Evolutionary conservation across 2,329 filamentous ascomycete species (phyloP).

Genomic region (Fusarium miscanthi): DNA sequence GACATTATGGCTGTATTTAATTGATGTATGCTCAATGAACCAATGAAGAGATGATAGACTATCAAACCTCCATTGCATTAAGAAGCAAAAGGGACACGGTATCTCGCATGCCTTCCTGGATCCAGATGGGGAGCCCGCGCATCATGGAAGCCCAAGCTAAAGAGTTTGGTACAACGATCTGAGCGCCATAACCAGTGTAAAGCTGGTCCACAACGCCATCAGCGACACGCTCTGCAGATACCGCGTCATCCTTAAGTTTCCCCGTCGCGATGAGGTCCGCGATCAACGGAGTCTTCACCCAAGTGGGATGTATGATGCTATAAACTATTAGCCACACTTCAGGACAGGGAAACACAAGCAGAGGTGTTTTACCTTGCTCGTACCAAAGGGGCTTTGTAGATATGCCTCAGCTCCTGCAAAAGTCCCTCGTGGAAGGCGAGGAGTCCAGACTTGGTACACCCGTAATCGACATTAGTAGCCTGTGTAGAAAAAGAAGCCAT

Average conservation of each 20-base stretch:
- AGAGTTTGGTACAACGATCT: not conserved
- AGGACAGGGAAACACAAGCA: rapidly evolving
- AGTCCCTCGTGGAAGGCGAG: not conserved
- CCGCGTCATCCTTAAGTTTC: not conserved
- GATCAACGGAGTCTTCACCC: not conserved
- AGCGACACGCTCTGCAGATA: not conserved
- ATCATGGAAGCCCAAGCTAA: not conserved
- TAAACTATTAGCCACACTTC: not conserved
- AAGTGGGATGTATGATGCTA: not conserved
- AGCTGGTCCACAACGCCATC: not conserved
- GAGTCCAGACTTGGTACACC: not conserved
- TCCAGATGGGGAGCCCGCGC: not conserved
- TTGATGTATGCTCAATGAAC: no score
- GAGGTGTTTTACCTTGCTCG: not conserved
- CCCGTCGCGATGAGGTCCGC: not conserved
- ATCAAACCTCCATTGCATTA: not conserved
- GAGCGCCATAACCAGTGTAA: not conserved
- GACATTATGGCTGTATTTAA: no score
- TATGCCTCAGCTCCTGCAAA: not conserved
- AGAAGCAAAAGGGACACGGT: not conserved
- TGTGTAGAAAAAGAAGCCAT: not conserved
- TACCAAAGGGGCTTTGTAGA: not conserved
- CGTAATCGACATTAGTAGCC: not conserved
- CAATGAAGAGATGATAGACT: no score
- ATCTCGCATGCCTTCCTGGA: not conserved